Conservation (phyloP, 73 alveolate genomes). For the Paramecium biaurelia region DNA sequence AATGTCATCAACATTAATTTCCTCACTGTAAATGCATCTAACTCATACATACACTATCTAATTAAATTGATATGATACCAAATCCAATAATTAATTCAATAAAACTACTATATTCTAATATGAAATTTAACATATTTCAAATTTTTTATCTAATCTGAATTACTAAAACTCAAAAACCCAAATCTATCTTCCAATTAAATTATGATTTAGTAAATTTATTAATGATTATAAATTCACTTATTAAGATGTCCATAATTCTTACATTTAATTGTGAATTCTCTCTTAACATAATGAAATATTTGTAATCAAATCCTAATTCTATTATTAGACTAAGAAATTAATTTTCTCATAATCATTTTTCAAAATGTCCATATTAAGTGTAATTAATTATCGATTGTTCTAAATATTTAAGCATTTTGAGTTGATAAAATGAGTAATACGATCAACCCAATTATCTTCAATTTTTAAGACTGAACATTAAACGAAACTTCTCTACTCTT, state of each 20-base stretch:
- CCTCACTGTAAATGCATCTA: constrained; percentile 27
- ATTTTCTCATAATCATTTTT: background rate
- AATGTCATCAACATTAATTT: background rate
- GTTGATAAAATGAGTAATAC: background rate
- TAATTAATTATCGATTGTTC: background rate
- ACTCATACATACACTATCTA: background rate
- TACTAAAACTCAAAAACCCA: background rate
- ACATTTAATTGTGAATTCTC: background rate
- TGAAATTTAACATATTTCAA: background rate
- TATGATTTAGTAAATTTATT: background rate
- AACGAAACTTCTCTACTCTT: background rate
- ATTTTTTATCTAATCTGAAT: background rate
- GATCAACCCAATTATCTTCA: constrained; percentile 3
- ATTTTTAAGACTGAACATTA: background rate
- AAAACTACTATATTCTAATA: background rate
- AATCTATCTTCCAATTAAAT: constrained; percentile 11
- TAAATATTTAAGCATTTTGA: background rate
- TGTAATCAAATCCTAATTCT: background rate
- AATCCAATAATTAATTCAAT: background rate
- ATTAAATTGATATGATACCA: background rate
- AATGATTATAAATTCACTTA: background rate
- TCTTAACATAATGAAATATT: background rate
- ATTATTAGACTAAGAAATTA: background rate
- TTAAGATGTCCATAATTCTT: background rate
- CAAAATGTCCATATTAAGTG: background rate